Evolutionary conservation across 768 basidiomycete genomes (phyloP), one percentile per base, ranked within the genome.

Genomic region (Pholiota conissans): DNA sequence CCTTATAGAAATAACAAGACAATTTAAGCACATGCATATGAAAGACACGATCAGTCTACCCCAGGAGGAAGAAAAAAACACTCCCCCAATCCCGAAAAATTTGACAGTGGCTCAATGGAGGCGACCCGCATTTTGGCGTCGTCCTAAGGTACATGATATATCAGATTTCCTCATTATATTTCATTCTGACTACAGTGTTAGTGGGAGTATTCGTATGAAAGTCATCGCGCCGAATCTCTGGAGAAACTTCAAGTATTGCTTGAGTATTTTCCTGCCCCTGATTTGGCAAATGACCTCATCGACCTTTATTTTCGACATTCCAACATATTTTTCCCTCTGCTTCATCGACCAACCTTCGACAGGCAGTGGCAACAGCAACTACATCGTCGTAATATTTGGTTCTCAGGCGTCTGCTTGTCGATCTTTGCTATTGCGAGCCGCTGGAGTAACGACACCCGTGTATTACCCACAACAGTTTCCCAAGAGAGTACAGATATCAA

Each of bases 301-400:
- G 73, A 83, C 35, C 73, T 87, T 27, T 94, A 84, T 67, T 96
- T 96, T 63, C 61, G 71, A 2, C 76, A 85, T 57, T 69, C 79
- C 49, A 89, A 93, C 64, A 64, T 68, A 27, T 74, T 82, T 32
- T 76, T 84, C 54, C 90, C 91, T 7, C 71, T 94, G 18, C 74
- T 95, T 27, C 90, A 93, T 65, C 80, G 79, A 20, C 84, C 84
- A 5, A 85, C 86, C 0, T 93, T 95, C 64, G 74, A 84, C 34
- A 77, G 77, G 14, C 83, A 87, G 46, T 86, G 84, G 75, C 73
- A 66, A 29, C 78, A 82, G 1, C 74, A 74, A 7, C 65, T 87
- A 24, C 80, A 89, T 61, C 74, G 79, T 27, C 75, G 71, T 14
- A 80, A 89, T 57, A 68, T 76, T 6, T 83, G 81, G 74, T 93